Conservation (phyloP, 148 eudicot species). For the Fagopyrum esculentum region DNA sequence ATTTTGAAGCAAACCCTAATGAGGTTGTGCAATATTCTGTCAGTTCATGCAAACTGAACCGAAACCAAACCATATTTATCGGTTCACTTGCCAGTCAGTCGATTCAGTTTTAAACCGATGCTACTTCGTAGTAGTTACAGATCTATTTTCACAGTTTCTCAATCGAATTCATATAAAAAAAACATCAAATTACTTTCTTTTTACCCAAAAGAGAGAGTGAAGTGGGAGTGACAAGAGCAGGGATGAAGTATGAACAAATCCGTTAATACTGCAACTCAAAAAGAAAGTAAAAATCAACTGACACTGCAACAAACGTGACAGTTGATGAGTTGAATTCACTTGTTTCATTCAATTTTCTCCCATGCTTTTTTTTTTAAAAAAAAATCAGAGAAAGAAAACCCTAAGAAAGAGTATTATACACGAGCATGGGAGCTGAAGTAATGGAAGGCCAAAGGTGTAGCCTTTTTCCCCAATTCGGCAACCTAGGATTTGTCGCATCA, state of each 20-base stretch:
- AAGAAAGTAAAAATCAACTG: background rate
- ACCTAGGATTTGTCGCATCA: constrained; percentile 54
- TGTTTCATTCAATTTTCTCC: constrained; percentile 13
- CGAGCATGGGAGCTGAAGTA: constrained; percentile 44
- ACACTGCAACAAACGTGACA: constrained; percentile 14
- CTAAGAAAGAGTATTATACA: constrained; percentile 27
- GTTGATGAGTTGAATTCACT: constrained; percentile 13
- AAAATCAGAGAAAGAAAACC: background rate
- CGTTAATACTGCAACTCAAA: constrained; percentile 33
- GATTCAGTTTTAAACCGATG: too few species aligned
- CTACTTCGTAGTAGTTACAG: too few species aligned
- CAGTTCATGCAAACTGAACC: too few species aligned
- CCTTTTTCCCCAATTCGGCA: constrained; percentile 38
- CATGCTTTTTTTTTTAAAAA: background rate
- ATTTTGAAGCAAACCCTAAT: too few species aligned
- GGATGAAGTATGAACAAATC: constrained; percentile 40
- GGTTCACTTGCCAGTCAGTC: too few species aligned
- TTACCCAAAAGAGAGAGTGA: constrained; percentile 23
- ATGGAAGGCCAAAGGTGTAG: constrained; percentile 30
- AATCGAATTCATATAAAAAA: too few species aligned
- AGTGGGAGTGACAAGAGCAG: constrained; percentile 24
- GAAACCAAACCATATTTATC: too few species aligned
- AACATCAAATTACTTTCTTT: too few species aligned
- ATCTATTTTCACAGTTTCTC: too few species aligned
- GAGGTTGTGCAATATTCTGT: too few species aligned